Base-by-base conservation (phyloP, 345 rosid species). In the Lepidium sativum region DNA sequence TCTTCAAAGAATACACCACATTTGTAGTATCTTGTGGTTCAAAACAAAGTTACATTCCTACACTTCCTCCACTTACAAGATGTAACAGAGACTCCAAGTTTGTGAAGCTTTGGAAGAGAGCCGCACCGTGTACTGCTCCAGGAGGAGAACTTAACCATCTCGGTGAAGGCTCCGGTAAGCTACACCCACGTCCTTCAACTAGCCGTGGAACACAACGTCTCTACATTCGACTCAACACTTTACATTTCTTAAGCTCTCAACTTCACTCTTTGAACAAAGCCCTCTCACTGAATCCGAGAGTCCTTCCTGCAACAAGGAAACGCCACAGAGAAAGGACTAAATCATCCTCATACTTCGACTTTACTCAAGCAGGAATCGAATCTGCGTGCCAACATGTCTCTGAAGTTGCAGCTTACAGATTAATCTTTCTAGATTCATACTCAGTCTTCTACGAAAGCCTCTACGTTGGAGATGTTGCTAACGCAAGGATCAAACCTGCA, bases 201-300 rank as follows among this genome's bases (percentile, higher is more conserved):
- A 87, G 97, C 77, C 97, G 97, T 0, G 94, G 98, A 16, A 92
- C 97, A 0, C 97, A 89, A 61, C 89, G 97, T 23, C 94, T 87
- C 16, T 89, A 92, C 53, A 80, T 92, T 38, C 86, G 96, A 35
- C 89, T 92, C 68, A 92, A 89, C 67, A 87, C 97, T n/a, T 37
- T 92, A 70, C 94, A 92, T 63, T 92, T 79, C 65, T 68, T 89
- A 54, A 81, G 79, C 61, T 60, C 96, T 38, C 87, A 87, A 50
- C 81, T 89, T 65, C 88, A 92, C 60, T 81, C 91, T 43, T 81
- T 92, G 21, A 89, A 89, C 68, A 92, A 89, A 77, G 73, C 85
- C 58, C 83, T 92, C 20, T 78, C 91, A 13, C 77, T 87, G n/a
- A 82, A 86, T 34, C 91, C 94, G 5, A 81, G 64, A 27, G 69